Evolutionary conservation across 106 monocot species (phyloP).

Genomic region (Cymbidium sinense): DNA sequence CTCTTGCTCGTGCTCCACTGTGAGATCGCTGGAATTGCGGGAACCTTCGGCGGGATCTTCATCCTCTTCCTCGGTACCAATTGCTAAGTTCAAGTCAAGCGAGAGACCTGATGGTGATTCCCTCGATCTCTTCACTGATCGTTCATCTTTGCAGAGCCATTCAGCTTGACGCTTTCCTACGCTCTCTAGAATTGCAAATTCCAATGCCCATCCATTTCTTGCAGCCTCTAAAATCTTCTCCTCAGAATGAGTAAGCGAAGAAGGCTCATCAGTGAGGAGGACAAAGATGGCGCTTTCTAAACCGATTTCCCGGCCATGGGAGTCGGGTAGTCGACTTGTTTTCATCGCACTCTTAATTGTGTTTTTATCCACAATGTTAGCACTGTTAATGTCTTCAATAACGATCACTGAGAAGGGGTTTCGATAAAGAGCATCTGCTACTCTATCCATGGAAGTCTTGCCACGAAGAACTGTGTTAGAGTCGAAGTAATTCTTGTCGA

Average conservation of each 20-base stretch:
- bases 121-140: constrained; percentile 26
- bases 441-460: constrained; percentile 27
- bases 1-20: constrained; percentile 45
- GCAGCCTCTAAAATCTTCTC: constrained; percentile 41
- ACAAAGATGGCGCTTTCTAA: constrained; percentile 59
- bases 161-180: constrained; percentile 38
- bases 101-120: constrained; percentile 24
- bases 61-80: background rate
- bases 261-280: constrained; percentile 28
- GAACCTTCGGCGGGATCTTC: constrained; percentile 38
- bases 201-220: constrained; percentile 40
- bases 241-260: constrained; percentile 23
- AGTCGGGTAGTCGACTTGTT: constrained; percentile 55
- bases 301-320: constrained; percentile 65
- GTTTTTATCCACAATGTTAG: constrained; percentile 27
- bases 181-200: constrained; percentile 25
- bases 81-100: constrained; percentile 63
- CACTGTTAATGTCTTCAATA: constrained; percentile 53
- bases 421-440: constrained; percentile 41
- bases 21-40: constrained; percentile 70
- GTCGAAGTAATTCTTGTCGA: background rate
- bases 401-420: constrained; percentile 67
- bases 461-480: background rate
- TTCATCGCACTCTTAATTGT: constrained; percentile 65
- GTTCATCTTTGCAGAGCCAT: constrained; percentile 20